Conservation (phyloP, 2,329 filamentous ascomycete genomes). For the Tolypocladium inflatum region DNA sequence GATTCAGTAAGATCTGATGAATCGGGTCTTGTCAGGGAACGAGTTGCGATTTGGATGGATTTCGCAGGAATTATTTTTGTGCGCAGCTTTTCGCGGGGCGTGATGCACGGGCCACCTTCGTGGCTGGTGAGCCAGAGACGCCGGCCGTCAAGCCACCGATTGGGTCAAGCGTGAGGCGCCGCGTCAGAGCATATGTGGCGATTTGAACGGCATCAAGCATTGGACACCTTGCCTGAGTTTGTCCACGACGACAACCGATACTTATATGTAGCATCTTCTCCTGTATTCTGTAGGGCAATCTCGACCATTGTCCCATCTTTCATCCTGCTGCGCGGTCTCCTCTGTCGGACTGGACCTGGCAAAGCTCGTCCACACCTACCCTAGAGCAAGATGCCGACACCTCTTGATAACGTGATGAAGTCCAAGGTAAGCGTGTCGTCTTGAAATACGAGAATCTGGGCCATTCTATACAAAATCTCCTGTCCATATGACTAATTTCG, state of each 20-base stretch:
- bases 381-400: constrained; percentile 51
- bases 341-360: not conserved
- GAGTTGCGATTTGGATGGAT: constrained; percentile 8
- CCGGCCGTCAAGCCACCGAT: not conserved
- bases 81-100: constrained; percentile 15
- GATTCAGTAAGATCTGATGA: constrained; percentile 18
- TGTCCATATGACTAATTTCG: not conserved
- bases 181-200: not conserved
- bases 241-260: not conserved
- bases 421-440: constrained; percentile 45
- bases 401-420: constrained; percentile 57
- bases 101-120: constrained; percentile 10
- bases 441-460: not conserved
- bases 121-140: not conserved
- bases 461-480: not conserved
- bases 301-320: not conserved
- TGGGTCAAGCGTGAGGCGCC: not conserved
- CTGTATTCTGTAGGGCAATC: not conserved
- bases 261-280: not conserved
- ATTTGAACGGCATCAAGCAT: not conserved
- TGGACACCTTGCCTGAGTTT: not conserved
- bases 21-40: constrained; percentile 8
- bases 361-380: not conserved
- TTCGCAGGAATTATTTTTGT: constrained; percentile 17
- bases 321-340: not conserved